Conservation (phyloP, 2,329 filamentous ascomycete species). For the Fusarium sp. region DNA sequence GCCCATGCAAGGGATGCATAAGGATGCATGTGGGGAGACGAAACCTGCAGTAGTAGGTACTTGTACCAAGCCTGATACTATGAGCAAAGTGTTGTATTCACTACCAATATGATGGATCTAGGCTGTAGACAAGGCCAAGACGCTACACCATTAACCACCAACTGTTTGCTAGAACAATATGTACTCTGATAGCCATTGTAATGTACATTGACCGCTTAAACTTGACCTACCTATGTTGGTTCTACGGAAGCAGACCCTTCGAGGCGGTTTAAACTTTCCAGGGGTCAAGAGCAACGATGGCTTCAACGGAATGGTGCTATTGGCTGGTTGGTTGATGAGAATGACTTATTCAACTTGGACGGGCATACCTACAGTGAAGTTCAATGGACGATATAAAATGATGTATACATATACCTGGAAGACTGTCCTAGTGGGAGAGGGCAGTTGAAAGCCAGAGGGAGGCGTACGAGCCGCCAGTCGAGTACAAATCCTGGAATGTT, state of each 20-base stretch:
- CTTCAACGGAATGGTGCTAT: slow-evolving; percentile 32
- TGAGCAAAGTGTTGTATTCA: slow-evolving; percentile 7
- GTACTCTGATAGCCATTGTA: background rate
- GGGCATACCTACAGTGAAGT: background rate
- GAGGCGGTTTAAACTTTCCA: background rate
- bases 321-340: slow-evolving; percentile 56
- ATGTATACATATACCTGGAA: too few species aligned
- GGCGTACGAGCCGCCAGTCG: too few species aligned
- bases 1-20: slow-evolving; percentile 33
- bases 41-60: slow-evolving; percentile 1
- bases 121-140: background rate
- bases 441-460: too few species aligned
- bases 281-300: slow-evolving; percentile 8
- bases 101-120: background rate
- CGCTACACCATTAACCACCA: background rate
- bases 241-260: slow-evolving; percentile 21
- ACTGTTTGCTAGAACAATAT: slow-evolving; percentile 5
- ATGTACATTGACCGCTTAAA: background rate
- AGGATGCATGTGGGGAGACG: slow-evolving; percentile 26
- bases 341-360: slow-evolving; percentile 51
- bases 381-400: too few species aligned
- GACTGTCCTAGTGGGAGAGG: too few species aligned
- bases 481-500: too few species aligned
- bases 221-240: background rate
- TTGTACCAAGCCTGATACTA: slow-evolving; percentile 1